Evolutionary conservation across 2,329 filamentous ascomycete species (phyloP).

Genomic region (Fonsecaea pugnacius): DNA sequence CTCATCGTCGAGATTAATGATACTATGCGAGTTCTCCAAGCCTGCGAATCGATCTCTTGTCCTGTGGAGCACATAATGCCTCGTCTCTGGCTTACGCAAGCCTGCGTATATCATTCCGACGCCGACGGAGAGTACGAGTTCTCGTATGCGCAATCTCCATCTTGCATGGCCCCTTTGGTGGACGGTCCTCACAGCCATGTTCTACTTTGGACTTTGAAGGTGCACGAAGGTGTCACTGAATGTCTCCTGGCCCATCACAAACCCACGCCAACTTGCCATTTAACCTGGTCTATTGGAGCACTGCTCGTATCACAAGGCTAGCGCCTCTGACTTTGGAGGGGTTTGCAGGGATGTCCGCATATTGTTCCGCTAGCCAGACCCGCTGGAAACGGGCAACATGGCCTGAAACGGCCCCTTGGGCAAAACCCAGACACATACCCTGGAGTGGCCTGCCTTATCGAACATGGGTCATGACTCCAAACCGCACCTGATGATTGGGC

Average conservation of each 20-base stretch:
- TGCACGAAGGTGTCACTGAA: neutral
- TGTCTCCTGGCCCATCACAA: neutral
- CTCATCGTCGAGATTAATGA: neutral
- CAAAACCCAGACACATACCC: neutral
- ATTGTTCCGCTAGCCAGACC: neutral
- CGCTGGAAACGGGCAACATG: neutral
- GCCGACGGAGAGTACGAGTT: neutral
- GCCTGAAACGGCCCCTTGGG: conserved; percentile 7
- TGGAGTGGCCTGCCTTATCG: neutral
- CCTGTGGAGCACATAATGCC: neutral
- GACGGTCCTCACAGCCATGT: neutral
- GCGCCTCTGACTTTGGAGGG: neutral
- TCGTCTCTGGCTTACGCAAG: neutral
- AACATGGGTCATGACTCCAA: neutral
- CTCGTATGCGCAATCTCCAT: neutral
- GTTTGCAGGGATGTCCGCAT: conserved; percentile 11
- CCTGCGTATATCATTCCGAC: neutral
- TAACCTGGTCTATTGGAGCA: neutral
- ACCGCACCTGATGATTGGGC: neutral
- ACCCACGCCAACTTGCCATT: neutral
- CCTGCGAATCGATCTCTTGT: neutral
- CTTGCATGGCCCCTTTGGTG: neutral
- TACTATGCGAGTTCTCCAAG: neutral
- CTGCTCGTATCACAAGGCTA: neutral
- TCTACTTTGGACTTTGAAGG: neutral